Conservation (phyloP, 306 rosid species). For the Cicer bijugum region DNA sequence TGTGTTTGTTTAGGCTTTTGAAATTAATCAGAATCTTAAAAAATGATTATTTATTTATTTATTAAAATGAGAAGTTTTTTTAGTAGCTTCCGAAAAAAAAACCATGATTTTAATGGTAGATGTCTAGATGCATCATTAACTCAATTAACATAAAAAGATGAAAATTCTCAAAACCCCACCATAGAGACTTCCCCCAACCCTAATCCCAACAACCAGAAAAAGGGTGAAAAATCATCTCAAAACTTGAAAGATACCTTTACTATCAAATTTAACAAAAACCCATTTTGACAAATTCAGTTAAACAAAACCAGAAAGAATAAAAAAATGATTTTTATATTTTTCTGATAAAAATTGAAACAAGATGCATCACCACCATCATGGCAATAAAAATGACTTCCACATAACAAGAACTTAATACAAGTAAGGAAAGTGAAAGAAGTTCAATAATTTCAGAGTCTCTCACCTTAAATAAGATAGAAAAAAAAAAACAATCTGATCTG, state of each 20-base stretch:
- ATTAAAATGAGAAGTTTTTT: background rate
- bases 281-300: slow-evolving; percentile 23
- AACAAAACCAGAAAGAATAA: background rate
- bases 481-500: slow-evolving; percentile 34
- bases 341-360: slow-evolving; percentile 24
- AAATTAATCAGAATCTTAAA: slow-evolving; percentile 4
- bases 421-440: slow-evolving; percentile 22
- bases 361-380: slow-evolving; percentile 31
- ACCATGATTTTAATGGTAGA: no score
- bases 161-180: background rate
- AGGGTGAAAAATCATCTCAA: slow-evolving; percentile 14
- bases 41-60: background rate
- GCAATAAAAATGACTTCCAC: background rate
- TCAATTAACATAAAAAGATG: background rate
- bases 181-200: background rate
- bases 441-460: slow-evolving; percentile 28
- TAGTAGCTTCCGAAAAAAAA: no score
- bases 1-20: background rate
- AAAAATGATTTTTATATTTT: background rate
- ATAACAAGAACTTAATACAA: slow-evolving; percentile 2
- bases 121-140: background rate
- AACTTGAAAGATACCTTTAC: background rate
- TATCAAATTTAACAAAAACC: slow-evolving; percentile 19
- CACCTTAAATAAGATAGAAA: slow-evolving; percentile 34
- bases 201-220: slow-evolving; percentile 18